Evolutionary conservation across 305 asterid species (phyloP).

Genomic region (Solanum chacoense): DNA sequence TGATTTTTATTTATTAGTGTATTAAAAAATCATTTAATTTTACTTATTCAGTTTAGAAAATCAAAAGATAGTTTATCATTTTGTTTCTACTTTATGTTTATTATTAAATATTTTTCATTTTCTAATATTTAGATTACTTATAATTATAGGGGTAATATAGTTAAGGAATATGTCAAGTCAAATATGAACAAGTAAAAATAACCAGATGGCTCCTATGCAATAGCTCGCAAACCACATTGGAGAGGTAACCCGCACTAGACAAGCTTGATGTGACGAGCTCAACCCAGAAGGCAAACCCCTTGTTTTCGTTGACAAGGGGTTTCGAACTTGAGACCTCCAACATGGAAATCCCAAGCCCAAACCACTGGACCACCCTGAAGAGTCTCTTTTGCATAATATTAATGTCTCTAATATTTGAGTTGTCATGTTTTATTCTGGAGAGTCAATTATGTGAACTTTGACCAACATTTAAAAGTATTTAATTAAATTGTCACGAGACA

Average conservation of each 20-base stretch:
- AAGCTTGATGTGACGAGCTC: no score
- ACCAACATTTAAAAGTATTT: no score
- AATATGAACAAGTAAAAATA: background rate
- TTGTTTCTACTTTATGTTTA: background rate
- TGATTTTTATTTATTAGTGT: background rate
- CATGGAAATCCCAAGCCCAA: background rate
- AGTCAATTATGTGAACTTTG: background rate
- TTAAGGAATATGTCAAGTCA: background rate
- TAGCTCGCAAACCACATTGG: no score
- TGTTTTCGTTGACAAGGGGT: fast-evolving
- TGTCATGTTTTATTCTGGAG: no score
- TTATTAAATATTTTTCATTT: no score
- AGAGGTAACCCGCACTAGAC: no score
- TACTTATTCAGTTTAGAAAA: no score
- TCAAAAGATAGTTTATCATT: no score
- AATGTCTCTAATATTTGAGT: background rate
- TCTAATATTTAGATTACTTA: no score
- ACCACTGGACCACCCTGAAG: background rate
- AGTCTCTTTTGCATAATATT: background rate
- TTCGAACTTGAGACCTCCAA: background rate
- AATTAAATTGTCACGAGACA: no score
- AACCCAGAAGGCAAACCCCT: background rate
- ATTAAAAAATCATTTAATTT: no score
- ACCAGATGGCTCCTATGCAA: background rate
- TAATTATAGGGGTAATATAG: background rate